Base-by-base conservation (phyloP, 345 rosid genomes). In the Adansonia digitata region DNA sequence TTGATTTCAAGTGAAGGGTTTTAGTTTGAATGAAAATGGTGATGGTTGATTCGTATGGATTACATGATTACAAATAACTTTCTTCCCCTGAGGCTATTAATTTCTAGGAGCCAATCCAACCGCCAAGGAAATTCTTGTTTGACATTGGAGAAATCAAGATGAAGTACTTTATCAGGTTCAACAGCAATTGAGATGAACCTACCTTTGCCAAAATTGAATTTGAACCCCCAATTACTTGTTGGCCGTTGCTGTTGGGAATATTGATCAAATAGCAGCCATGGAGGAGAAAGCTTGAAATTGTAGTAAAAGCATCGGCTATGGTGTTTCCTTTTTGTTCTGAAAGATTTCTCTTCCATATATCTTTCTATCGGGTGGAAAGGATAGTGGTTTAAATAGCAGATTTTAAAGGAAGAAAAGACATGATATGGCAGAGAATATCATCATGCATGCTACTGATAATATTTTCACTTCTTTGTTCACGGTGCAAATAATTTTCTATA, bases 361-460 rank as follows among this genome's bases (percentile, higher is more conserved):
- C 27, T 39, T 48, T 73, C 68, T 68, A 73, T 26, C 68, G 7
- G 0, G 6, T 59, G 2, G 75, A 73, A 45, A 73, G 68, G 18
- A 66, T 51, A 22, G 72, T 24, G 14, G 77, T 75, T 26, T 53
- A 13, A 14, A 64, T 51, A 11, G 77, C 72, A 0, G 51, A 65
- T 49, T 75, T 24, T 18, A 64, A 51, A 51, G 72, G 72, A 27
- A 75, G 77, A 66, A 66, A 66, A 15, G 52, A 66, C 1, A 66
- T 66, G 34, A 66, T 26, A 42, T 66, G 71, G 52, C 51, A 5
- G 11, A 66, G 70, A 13, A 66, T 12, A 66, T 66, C 70, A 3
- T 66, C 70, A 5, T 5, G 12, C 34, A 66, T 0, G 15, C 52
- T 40, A 13, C 70, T 66, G 2, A 66, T 66, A 22, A 22, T 66